Conservation (phyloP, 768 basidiomycete genomes). For the Boletellus ananas region DNA sequence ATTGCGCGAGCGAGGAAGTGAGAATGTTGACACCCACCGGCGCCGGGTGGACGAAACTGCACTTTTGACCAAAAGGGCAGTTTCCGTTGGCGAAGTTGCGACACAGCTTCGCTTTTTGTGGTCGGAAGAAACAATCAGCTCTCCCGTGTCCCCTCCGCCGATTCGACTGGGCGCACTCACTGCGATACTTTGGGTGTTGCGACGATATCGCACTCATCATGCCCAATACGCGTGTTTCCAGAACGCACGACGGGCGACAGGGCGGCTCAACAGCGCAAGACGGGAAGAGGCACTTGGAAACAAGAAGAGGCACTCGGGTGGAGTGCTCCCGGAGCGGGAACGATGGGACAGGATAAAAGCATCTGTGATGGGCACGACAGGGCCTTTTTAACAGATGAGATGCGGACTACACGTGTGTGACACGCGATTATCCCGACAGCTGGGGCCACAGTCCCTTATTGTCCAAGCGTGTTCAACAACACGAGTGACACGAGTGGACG, state of each 20-base stretch:
- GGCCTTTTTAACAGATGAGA: slow-evolving; percentile 30
- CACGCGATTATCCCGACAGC: slow-evolving; percentile 30
- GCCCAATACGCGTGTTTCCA: slow-evolving; percentile 5
- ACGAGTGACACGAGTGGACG: neutral
- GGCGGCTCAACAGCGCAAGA: neutral
- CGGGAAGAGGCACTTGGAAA: neutral
- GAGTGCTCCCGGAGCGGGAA: slow-evolving; percentile 3
- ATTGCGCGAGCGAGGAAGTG: slow-evolving; percentile 15
- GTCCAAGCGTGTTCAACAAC: slow-evolving; percentile 12
- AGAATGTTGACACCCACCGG: slow-evolving; percentile 5
- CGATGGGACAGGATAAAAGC: slow-evolving; percentile 14
- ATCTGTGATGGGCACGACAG: slow-evolving; percentile 19
- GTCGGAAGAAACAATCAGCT: neutral
- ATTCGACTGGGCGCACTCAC: slow-evolving; percentile 19
- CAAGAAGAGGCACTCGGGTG: neutral
- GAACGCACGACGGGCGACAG: neutral
- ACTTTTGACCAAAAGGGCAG: slow-evolving; percentile 37
- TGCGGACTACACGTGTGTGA: slow-evolving; percentile 29
- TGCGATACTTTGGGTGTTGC: slow-evolving; percentile 29
- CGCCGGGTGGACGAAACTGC: slow-evolving; percentile 37
- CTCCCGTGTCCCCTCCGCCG: neutral
- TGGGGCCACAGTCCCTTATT: slow-evolving; percentile 8
- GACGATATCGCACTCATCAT: slow-evolving; percentile 8
- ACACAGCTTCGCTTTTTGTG: slow-evolving; percentile 34
- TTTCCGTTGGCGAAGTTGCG: slow-evolving; percentile 34